A percentile compares a stretch with the other conserved stretches of the same genome.
Evolutionary conservation across 192 early-diverging fungal species (phyloP).

Genomic region (Globomyces pollinis-pini): DNA sequence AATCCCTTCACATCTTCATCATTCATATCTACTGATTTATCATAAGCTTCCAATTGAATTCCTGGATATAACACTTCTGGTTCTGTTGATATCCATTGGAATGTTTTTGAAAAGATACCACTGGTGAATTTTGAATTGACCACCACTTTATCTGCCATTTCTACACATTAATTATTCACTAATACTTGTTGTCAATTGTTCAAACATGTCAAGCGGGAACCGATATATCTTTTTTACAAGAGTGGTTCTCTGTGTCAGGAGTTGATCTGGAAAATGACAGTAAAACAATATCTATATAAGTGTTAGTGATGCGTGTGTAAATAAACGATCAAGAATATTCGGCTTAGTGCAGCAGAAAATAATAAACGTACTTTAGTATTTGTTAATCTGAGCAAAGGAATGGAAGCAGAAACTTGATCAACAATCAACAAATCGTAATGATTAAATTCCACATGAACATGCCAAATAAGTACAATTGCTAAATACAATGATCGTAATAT

Average conservation of each 20-base stretch:
- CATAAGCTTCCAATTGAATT: constrained; percentile 68
- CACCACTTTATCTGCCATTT: constrained; percentile 79
- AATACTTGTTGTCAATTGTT: constrained; percentile 81
- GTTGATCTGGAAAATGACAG: constrained; percentile 92
- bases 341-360: neutral
- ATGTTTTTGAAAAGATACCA: constrained; percentile 60
- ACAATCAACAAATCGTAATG: constrained; percentile 70
- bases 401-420: constrained; percentile 79
- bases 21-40: constrained; percentile 41
- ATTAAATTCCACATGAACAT: constrained; percentile 10
- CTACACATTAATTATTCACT: constrained; percentile 25
- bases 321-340: neutral
- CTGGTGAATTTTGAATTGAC: constrained; percentile 91
- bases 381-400: constrained; percentile 69
- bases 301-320: constrained; percentile 21
- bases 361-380: constrained; percentile 45
- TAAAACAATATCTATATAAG: constrained; percentile 96
- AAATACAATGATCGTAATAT: constrained; percentile 5
- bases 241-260: constrained; percentile 58
- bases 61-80: constrained; percentile 81
- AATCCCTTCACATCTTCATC: constrained; percentile 43
- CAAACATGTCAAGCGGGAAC: constrained; percentile 70
- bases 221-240: constrained; percentile 65
- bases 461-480: constrained; percentile 27
- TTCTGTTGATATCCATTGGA: constrained; percentile 48